Percentiles rank a stretch among this genome's conserved stretches.
Conservation (phyloP, 805 yeast species). For the Nakazawaea wyomingensis region DNA sequence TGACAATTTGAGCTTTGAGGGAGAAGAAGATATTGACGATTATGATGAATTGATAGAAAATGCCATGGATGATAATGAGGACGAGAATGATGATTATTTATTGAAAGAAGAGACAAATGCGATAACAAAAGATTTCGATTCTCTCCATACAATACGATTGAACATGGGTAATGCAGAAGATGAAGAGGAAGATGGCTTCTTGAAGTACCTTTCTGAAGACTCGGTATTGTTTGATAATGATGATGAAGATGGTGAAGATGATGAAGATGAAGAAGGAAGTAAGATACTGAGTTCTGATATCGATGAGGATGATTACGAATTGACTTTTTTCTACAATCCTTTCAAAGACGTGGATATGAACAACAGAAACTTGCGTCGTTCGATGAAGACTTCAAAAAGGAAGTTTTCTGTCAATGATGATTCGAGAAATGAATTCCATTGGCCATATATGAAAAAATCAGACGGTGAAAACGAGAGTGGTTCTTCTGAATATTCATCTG, state of each 20-base stretch:
- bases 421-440: conserved; percentile 6
- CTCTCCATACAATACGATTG: not conserved
- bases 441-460: conserved; percentile 9
- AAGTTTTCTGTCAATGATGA: conserved; percentile 8
- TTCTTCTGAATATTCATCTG: conserved; percentile 15
- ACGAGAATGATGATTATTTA: conserved; percentile 29
- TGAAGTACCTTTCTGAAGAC: conserved; percentile 10
- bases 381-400: not conserved
- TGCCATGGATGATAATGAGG: conserved; percentile 40
- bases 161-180: conserved; percentile 26
- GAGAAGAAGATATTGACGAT: conserved; percentile 38
- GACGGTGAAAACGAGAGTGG: conserved; percentile 19
- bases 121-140: conserved; percentile 32
- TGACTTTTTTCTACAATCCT: conserved; percentile 8
- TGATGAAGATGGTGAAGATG: conserved; percentile 10
- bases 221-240: conserved; percentile 11
- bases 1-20: conserved; percentile 33
- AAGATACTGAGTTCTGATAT: conserved; percentile 21
- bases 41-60: conserved; percentile 37
- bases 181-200: conserved; percentile 18
- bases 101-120: conserved; percentile 39
- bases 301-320: conserved; percentile 21
- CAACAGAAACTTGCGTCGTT: not conserved
- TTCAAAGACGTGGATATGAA: not conserved
- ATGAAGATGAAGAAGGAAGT: conserved; percentile 9